Base-by-base conservation (phyloP, 1,284 basidiomycete genomes). In the Mycena sp. region DNA sequence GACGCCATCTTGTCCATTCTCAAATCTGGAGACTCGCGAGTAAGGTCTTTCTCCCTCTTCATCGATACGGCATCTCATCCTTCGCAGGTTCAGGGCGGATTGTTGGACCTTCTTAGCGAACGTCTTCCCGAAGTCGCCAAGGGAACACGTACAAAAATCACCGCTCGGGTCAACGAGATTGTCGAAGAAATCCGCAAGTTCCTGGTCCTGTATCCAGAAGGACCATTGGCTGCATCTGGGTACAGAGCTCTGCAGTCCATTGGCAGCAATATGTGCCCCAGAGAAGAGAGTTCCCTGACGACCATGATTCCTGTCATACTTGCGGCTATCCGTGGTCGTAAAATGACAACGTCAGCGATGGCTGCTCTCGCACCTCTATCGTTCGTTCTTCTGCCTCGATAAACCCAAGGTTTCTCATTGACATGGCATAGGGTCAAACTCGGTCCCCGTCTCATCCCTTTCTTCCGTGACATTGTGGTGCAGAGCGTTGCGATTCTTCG, bases 381-480 rank as follows among this genome's bases (percentile, higher is more conserved):
- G 89, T 92, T 73, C 25, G 84, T 81, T 44, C 50, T 48, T 40
- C 55, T 58, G 40, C 38, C 60, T 40, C 17, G 17, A 16, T 44
- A 29, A 49, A 38, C 10, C 37, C n/a, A 17, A 35, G 32, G 19
- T 43, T 45, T 19, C 63, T 32, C 57, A 55, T 41, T 64, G 56
- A 65, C 35, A n/a, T 38, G 66, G 38, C 38, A 17, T 67, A 94
- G 93, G 23, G 76, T 82, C 19, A 89, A 88, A 58, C 84, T 96
- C n/a, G 94, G 93, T 0, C 93, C 95, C 21, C 89, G 95, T 0
- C 82, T 94, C 51, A 94, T 98, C 53, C 93, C 95, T 6, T 85
- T 88, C 77, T 90, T 96, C 75, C 88, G 88, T 58, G 82, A 86
- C n/a, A 85, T 95, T 49, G 83, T 93, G 30, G 78, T 85, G 7